Conservation (phyloP, 1,139 yeast genomes). For the Geotrichum macrosporum region DNA sequence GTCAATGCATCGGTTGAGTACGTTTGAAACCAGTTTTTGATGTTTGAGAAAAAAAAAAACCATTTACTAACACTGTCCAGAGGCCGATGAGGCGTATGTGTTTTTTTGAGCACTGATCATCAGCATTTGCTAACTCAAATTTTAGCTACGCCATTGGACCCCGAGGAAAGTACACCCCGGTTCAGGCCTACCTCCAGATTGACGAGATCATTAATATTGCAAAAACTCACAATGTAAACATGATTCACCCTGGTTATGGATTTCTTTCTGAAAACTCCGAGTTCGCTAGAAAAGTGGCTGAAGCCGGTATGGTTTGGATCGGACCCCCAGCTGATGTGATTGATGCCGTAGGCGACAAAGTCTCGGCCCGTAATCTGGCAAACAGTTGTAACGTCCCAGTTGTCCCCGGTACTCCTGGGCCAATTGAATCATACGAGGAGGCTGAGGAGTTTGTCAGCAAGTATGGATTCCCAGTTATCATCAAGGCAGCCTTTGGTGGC, state of each 20-base stretch:
- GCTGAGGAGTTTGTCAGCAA: slow-evolving; percentile 73
- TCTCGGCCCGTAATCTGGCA: slow-evolving; percentile 87
- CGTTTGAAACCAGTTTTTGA: slow-evolving; percentile 22
- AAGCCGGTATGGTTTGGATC: slow-evolving; percentile 89
- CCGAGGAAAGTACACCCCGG: slow-evolving; percentile 88
- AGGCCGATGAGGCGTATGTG: slow-evolving; percentile 40
- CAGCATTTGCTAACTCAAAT: not conserved
- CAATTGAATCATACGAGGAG: slow-evolving; percentile 74
- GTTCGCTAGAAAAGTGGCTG: slow-evolving; percentile 88
- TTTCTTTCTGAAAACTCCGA: slow-evolving; percentile 92
- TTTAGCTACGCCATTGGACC: slow-evolving; percentile 72
- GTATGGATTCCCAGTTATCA: slow-evolving; percentile 93
- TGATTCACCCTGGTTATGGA: slow-evolving; percentile 99
- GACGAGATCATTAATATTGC: slow-evolving; percentile 94
- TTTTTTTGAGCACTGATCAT: not conserved
- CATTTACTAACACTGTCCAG: slow-evolving; percentile 22
- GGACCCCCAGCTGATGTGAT: slow-evolving; percentile 89
- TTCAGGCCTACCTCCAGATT: slow-evolving; percentile 91
- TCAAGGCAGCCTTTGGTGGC: slow-evolving; percentile 99
- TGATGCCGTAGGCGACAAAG: slow-evolving; percentile 98
- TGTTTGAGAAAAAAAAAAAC: too few relatives aligned
- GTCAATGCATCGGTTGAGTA: slow-evolving; percentile 80
- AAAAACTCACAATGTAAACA: slow-evolving; percentile 77
- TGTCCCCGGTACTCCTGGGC: slow-evolving; percentile 98
- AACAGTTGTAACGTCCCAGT: slow-evolving; percentile 78